These are phyloP conservation scores for Iris pallida DNA, from an alignment of 116 monocot genomes.

Conservation along the genomic window DNA sequence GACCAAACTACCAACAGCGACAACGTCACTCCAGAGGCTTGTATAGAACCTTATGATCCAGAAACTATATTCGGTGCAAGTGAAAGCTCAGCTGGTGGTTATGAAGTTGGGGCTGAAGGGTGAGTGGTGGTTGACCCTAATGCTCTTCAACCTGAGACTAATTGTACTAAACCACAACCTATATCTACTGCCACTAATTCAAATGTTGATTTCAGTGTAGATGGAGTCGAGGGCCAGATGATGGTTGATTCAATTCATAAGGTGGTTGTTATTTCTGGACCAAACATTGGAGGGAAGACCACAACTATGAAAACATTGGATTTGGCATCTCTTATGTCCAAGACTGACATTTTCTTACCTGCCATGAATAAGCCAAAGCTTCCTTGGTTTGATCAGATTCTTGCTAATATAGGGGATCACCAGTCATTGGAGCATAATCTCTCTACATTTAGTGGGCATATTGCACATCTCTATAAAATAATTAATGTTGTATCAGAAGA, in stretches of 20 bases:
- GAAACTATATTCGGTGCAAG: not conserved
- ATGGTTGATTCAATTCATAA: constrained; percentile 12
- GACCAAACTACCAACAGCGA: not conserved
- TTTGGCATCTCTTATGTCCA: constrained; percentile 79
- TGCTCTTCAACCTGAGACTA: not conserved
- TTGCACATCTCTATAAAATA: constrained; percentile 74
- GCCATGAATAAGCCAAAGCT: constrained; percentile 47
- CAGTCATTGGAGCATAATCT: constrained; percentile 92
- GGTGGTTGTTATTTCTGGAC: constrained; percentile 84
- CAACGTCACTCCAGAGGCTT: constrained; percentile 2
- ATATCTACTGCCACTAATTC: not conserved
- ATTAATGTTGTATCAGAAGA: constrained; percentile 47
- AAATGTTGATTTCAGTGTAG: not conserved
- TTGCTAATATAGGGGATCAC: constrained; percentile 88
- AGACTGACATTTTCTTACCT: constrained; percentile 77
- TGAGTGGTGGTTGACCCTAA: not conserved
- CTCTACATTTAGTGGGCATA: constrained; percentile 87
- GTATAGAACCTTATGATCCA: not conserved
- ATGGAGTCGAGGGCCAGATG: not conserved
- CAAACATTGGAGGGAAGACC: constrained; percentile 92
- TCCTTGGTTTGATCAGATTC: constrained; percentile 86
- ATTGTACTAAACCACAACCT: not conserved
- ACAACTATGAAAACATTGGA: constrained; percentile 85
- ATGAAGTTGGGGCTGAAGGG: not conserved
- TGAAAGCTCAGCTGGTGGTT: not conserved